Evolutionary conservation across 441 rosid species (phyloP).

Genomic region (Bocquillonia castaneifolia): DNA sequence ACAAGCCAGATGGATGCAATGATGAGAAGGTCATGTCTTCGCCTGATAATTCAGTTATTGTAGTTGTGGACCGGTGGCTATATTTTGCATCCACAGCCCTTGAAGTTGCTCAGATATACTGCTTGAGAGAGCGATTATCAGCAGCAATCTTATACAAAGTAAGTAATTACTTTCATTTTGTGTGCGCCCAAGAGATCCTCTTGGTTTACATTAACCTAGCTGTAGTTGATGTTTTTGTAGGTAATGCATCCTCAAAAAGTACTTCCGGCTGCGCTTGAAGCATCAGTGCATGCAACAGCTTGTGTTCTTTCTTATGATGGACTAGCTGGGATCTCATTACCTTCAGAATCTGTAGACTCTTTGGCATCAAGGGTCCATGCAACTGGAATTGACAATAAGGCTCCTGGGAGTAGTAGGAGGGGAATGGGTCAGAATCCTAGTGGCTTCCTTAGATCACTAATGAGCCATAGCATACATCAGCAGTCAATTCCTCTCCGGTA

Average conservation of each 20-base stretch:
- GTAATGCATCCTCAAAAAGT: slow-evolving; percentile 51
- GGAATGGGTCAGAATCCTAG: slow-evolving; percentile 23
- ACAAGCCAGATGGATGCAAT: slow-evolving; percentile 27
- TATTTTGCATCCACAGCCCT: slow-evolving; percentile 64
- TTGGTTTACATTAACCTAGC: slow-evolving; percentile 15
- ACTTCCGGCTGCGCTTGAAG: slow-evolving; percentile 68
- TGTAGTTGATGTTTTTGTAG: slow-evolving; percentile 34
- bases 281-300: slow-evolving; percentile 54
- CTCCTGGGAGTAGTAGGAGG: slow-evolving; percentile 21
- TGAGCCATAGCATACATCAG: slow-evolving; percentile 14
- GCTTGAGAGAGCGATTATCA: slow-evolving; percentile 71
- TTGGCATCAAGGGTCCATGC: slow-evolving; percentile 43
- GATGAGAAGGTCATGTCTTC: slow-evolving; percentile 60
- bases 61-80: slow-evolving; percentile 85
- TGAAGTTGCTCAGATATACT: slow-evolving; percentile 85
- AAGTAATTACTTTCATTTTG: slow-evolving; percentile 22
- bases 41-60: slow-evolving; percentile 61
- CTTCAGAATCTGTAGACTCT: slow-evolving; percentile 38
- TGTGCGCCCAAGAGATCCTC: background rate
- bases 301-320: slow-evolving; percentile 64
- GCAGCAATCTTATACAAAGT: slow-evolving; percentile 81
- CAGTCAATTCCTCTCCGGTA: background rate
- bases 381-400: slow-evolving; percentile 36
- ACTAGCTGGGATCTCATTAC: slow-evolving; percentile 36
- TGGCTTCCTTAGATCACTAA: slow-evolving; percentile 39